Evolutionary conservation across 495 filamentous ascomycete species (phyloP), one percentile per base, ranked within the genome.

Genomic region (Parathielavia hyrcaniae): DNA sequence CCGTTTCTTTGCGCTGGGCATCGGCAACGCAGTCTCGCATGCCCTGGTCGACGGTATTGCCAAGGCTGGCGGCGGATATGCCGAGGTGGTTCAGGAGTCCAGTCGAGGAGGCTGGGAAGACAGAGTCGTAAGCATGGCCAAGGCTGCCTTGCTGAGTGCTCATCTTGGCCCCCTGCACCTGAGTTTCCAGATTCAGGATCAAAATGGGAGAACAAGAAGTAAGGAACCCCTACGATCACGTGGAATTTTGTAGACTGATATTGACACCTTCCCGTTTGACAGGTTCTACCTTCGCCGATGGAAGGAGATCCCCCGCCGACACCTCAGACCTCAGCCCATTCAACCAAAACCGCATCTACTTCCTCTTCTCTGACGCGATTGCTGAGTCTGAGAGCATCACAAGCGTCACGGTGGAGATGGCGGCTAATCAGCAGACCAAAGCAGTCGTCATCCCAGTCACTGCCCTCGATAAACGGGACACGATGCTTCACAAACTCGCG

Each of bases 21-120:
- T 63, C 20, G 61, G 57, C 1, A 17, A 41, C 11, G 41, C 32
- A 4, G 61, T 63, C n/a, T 63, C 61, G 6, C 61, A 63, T 23
- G 61, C 51, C 13, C 39, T 63, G 45, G 61, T 63, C 4, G 53
- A 60, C 9, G 61, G 61, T 7, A 63, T 63, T 11, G 61, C 61
- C 32, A 63, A 60, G 16, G 48, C 52, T 1, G 61, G 61, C 0
- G 61, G 61, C 6, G 57, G 61, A 32, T 63, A 63, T 14, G 52
- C 61, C 20, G 61, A 60, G 6, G 61, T 63, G 1, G 35, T 63
- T 11, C 61, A 48, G 11, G 30, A 50, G 16, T 38, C 57, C 1
- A 47, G 48, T 23, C 9, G 45, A 13, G 61, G 53, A 16, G 61
- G 56, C 22, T 63, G 57, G 61, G 61, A 63, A 23, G 61, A 57